phyloP scores from a whole-genome alignment of 2,329 filamentous ascomycete species.

The Fusarium globosum region DNA sequence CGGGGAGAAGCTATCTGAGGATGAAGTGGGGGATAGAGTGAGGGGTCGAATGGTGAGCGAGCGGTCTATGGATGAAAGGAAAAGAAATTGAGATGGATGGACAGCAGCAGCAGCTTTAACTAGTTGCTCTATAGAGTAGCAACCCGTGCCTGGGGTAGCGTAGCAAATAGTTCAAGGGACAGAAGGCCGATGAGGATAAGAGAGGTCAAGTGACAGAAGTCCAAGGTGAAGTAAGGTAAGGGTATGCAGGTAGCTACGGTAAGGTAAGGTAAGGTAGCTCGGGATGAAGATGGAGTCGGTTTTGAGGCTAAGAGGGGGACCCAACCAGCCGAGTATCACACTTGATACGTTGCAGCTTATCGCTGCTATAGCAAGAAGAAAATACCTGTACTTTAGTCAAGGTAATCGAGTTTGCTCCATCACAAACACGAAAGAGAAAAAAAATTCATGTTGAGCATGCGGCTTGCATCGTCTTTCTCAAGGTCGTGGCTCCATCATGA shows the following conservation, averaged over 20 bases:
- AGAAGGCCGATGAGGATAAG: slow-evolving; percentile 15
- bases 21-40: slow-evolving; percentile 27
- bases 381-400: background rate
- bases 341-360: background rate
- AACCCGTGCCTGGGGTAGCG: background rate
- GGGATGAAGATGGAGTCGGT: slow-evolving; percentile 6
- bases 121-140: slow-evolving; percentile 16
- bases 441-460: slow-evolving; percentile 28
- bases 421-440: slow-evolving; percentile 12
- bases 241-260: slow-evolving; percentile 3
- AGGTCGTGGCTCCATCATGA: slow-evolving; percentile 43
- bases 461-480: slow-evolving; percentile 45
- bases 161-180: slow-evolving; percentile 2
- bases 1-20: slow-evolving; percentile 31
- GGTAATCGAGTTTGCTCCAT: slow-evolving; percentile 11
- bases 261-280: slow-evolving; percentile 9
- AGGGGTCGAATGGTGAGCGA: slow-evolving; percentile 29
- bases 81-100: slow-evolving; percentile 14
- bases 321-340: slow-evolving; percentile 16
- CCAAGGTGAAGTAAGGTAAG: slow-evolving; percentile 27
- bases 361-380: slow-evolving; percentile 3
- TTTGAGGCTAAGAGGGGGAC: background rate
- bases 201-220: slow-evolving; percentile 19
- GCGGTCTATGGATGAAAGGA: slow-evolving; percentile 23
- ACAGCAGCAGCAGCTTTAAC: slow-evolving; percentile 15